phyloP scores from a whole-genome alignment of 2,329 filamentous ascomycete species.

The Aspergillus oerlinghausenensis region DNA sequence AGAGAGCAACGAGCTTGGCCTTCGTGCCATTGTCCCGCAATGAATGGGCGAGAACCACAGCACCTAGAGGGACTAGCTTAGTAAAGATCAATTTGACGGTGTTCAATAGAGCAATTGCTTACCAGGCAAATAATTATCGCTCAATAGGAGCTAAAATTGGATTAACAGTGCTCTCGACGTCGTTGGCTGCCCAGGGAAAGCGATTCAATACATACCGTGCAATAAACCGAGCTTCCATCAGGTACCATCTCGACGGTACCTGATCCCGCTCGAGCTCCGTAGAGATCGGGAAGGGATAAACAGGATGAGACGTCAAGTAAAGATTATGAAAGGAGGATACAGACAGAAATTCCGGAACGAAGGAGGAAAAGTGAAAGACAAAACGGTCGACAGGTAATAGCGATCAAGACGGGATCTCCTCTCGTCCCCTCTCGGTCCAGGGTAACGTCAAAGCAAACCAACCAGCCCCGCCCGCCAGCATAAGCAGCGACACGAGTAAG shows the following conservation, averaged over 20 bases:
- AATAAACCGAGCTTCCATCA: conserved; percentile 57
- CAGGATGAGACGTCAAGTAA: background rate
- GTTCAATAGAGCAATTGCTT: conserved; percentile 25
- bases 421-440: conserved; percentile 7
- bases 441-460: conserved; percentile 10
- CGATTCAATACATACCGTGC: conserved; percentile 50
- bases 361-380: conserved; percentile 2
- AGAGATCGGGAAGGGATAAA: background rate
- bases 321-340: background rate
- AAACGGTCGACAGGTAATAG: conserved; percentile 3
- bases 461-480: conserved; percentile 17
- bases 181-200: conserved; percentile 7
- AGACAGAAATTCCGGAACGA: background rate
- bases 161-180: conserved; percentile 3
- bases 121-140: conserved; percentile 91
- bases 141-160: conserved; percentile 73
- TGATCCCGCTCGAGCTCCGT: background rate
- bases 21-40: conserved; percentile 82
- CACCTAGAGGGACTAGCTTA: conserved; percentile 54
- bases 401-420: background rate
- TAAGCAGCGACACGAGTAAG: conserved; percentile 5
- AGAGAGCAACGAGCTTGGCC: conserved; percentile 79
- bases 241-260: conserved; percentile 34
- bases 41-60: conserved; percentile 89
- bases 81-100: conserved; percentile 3